A percentile compares a stretch with the other conserved stretches of the same genome.
Conservation (phyloP, 1,284 basidiomycete species). For the Mycena sp. region DNA sequence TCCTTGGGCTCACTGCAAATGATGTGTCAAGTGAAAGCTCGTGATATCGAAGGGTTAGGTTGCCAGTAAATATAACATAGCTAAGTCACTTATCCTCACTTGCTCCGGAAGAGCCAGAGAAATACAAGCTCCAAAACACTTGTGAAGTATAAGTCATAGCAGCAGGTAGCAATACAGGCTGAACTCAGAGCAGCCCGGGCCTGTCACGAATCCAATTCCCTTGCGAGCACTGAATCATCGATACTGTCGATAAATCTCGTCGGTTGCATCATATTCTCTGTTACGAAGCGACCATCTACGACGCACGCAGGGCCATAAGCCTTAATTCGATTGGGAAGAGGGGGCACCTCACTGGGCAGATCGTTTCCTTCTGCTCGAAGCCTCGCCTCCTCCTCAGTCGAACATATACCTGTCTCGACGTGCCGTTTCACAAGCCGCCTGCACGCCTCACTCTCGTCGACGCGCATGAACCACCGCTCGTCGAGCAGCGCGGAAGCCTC, state of each 20-base stretch:
- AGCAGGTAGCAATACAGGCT: no score
- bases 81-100: no score
- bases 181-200: no score
- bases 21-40: no score
- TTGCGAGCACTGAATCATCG: conserved; percentile 48
- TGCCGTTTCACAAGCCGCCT: conserved; percentile 78
- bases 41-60: no score
- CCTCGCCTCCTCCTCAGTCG: conserved; percentile 69
- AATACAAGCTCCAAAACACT: no score
- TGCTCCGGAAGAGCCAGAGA: no score
- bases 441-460: conserved; percentile 69
- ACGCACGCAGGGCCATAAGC: conserved; percentile 19
- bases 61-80: no score
- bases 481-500: conserved; percentile 76
- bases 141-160: no score
- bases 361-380: conserved; percentile 81
- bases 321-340: not conserved
- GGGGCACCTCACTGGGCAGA: conserved; percentile 68
- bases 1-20: no score
- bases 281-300: conserved; percentile 65
- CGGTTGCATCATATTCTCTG: conserved; percentile 64
- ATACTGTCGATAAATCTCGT: conserved; percentile 62
- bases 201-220: no score
- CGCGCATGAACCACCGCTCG: conserved; percentile 81
- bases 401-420: conserved; percentile 77